These are phyloP conservation scores for Hordeum pubiflorum DNA, from an alignment of 202 grass and related monocot species.

Conservation along the genomic window DNA sequence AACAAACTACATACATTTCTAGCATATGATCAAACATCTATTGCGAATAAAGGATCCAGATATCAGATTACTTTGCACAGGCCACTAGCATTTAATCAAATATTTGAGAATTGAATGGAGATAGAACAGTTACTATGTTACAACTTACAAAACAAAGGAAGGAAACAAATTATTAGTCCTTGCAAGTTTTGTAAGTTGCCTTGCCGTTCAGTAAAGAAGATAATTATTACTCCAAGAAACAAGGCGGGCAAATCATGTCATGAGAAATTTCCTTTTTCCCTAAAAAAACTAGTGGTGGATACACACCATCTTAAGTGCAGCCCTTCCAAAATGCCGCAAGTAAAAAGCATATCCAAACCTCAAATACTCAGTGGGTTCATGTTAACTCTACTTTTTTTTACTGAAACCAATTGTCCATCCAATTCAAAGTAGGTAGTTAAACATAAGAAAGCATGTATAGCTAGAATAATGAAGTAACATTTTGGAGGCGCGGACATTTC, in stretches of 20 bases:
- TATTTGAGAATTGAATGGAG: neutral
- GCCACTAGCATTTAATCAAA: neutral
- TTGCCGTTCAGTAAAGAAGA: neutral
- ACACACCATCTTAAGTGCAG: neutral
- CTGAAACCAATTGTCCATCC: neutral
- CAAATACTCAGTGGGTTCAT: neutral
- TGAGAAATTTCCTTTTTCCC: too few relatives aligned
- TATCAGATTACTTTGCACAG: neutral
- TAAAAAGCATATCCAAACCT: neutral
- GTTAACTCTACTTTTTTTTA: neutral
- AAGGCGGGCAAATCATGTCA: neutral
- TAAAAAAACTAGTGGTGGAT: neutral
- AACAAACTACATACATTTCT: neutral
- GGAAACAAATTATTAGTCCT: neutral
- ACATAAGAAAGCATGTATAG: neutral
- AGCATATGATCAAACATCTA: neutral
- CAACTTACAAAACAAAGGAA: neutral
- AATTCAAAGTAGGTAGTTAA: neutral
- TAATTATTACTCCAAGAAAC: neutral
- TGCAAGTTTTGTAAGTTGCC: neutral
- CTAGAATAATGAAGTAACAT: neutral
- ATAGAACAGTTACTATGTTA: neutral
- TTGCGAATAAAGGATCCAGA: constrained; percentile 8
- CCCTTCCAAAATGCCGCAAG: neutral
- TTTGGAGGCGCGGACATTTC: neutral